Percentiles rank a stretch among this genome's conserved stretches.
These are phyloP conservation scores for Samsoniella hepiali DNA, from an alignment of 2,329 filamentous ascomycete species.

Conservation along the genomic window DNA sequence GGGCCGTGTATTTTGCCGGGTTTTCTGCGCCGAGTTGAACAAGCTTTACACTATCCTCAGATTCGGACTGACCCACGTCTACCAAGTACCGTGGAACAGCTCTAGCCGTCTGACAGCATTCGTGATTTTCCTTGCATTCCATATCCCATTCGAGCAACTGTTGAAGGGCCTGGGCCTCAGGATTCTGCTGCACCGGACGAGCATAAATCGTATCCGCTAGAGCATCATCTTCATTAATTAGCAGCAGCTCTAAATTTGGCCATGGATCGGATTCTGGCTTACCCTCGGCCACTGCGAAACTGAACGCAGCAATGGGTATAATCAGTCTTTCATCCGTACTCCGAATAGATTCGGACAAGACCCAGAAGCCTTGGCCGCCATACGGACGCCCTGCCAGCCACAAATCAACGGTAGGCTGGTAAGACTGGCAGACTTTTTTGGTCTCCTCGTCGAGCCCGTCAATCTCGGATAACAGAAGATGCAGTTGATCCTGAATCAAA, in stretches of 20 bases:
- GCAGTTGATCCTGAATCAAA: neutral
- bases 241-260: neutral
- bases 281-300: neutral
- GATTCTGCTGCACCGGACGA: neutral
- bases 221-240: neutral
- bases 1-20: neutral
- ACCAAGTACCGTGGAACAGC: neutral
- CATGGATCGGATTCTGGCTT: neutral
- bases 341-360: conserved; percentile 1
- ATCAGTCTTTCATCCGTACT: neutral
- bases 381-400: conserved; percentile 9
- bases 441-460: neutral
- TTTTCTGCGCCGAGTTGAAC: neutral
- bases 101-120: neutral
- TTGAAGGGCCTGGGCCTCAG: neutral
- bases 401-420: neutral
- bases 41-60: neutral
- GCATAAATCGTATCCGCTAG: neutral
- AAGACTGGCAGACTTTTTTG: neutral
- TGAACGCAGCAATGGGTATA: conserved; percentile 4
- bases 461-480: neutral
- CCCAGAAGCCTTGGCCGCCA: conserved; percentile 12
- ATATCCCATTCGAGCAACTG: neutral
- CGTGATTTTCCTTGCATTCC: neutral
- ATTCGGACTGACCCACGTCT: neutral